phyloP scores from a whole-genome alignment of 805 yeast genomes.

The Metschnikowia dekortorum region DNA sequence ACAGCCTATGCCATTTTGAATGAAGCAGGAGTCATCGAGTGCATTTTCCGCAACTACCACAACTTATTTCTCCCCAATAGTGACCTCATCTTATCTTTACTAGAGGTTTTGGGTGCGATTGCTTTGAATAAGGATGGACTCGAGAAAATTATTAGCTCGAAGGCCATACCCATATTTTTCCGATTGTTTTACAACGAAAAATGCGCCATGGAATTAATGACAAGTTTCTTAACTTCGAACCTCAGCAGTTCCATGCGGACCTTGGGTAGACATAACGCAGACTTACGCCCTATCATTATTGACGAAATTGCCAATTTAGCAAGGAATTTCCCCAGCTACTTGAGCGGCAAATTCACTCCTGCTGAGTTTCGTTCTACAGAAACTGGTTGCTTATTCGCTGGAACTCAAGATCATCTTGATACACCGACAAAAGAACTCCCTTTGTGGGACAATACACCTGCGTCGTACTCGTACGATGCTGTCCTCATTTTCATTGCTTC shows the following conservation, averaged over 20 bases:
- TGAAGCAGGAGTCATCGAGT: constrained; percentile 71
- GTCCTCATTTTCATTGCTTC: background rate
- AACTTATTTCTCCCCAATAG: constrained; percentile 53
- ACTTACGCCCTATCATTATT: constrained; percentile 55
- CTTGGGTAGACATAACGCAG: constrained; percentile 77
- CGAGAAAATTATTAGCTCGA: constrained; percentile 43
- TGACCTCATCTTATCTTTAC: constrained; percentile 52
- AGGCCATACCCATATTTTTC: constrained; percentile 43
- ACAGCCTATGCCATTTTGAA: constrained; percentile 76
- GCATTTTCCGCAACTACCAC: constrained; percentile 55
- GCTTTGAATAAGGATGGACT: constrained; percentile 74
- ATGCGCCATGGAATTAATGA: constrained; percentile 50
- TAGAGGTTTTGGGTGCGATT: constrained; percentile 74
- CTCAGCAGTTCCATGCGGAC: constrained; percentile 75
- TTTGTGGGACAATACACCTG: background rate
- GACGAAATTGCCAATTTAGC: constrained; percentile 45
- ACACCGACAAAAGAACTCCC: background rate
- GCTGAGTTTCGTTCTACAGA: constrained; percentile 42
- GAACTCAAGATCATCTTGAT: constrained; percentile 12
- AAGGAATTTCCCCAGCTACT: constrained; percentile 37
- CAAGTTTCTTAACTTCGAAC: constrained; percentile 45
- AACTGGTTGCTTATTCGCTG: constrained; percentile 36
- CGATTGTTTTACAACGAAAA: constrained; percentile 44
- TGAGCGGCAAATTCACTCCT: constrained; percentile 30
- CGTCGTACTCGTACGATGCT: background rate